These are phyloP conservation scores for Vaccinium vitisidaea DNA, from an alignment of 148 eudicot genomes.

Conservation along the genomic window DNA sequence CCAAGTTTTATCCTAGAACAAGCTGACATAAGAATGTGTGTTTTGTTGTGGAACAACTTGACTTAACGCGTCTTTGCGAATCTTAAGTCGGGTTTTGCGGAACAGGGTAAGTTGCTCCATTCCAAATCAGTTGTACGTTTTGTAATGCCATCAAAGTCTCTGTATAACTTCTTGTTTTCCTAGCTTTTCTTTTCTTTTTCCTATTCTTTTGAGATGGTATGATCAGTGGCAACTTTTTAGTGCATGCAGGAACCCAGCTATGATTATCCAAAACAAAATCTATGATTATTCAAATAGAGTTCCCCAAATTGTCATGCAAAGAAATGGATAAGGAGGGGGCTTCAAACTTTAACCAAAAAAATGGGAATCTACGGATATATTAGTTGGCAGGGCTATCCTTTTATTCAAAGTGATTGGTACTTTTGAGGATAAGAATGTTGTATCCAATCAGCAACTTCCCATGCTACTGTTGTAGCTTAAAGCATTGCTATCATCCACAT, in stretches of 20 bases:
- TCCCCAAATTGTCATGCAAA: neutral
- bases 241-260: neutral
- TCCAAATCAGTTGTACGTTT: no score
- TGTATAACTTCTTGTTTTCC: neutral
- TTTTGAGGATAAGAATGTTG: neutral
- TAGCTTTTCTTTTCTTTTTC: neutral
- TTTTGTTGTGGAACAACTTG: no score
- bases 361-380: neutral
- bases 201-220: neutral
- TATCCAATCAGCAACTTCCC: neutral
- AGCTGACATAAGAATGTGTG: no score
- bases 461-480: neutral
- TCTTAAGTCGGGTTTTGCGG: no score
- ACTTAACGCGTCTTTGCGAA: no score
- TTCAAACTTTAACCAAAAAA: neutral
- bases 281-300: neutral
- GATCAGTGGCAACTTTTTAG: neutral
- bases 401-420: neutral
- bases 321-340: neutral
- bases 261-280: neutral
- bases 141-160: no score
- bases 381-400: conserved; percentile 1
- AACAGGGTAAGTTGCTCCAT: no score
- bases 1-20: no score
- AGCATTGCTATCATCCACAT: conserved; percentile 1